Evolutionary conservation across 2,329 filamentous ascomycete species (phyloP), one percentile per base, ranked within the genome.

Genomic region (Cladophialophora immunda): DNA sequence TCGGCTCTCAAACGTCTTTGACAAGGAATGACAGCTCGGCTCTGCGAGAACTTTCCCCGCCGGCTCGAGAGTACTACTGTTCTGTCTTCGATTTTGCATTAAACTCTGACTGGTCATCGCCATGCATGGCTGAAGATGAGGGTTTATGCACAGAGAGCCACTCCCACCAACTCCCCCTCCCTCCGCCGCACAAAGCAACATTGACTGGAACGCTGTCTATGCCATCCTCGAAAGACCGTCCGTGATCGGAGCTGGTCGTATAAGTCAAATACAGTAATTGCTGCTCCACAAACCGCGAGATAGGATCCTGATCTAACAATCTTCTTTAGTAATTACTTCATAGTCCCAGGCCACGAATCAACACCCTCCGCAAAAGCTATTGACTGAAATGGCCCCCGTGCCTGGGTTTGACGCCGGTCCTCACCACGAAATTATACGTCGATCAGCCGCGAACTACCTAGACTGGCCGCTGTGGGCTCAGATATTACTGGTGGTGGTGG

Each of bases 401-500:
- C 29, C 6, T 13, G 36, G 6, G 27, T 8, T 13, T 15, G 7
- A 32, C 30, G 30, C 9, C 15, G 1, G 52, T 25, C 11, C 13
- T 45, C 45, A 45, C 13, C 30, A 60, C 38, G 17, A 50, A 8
- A 62, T 65, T 11, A 7, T 66, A 7, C 45, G 29, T 17, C 58
- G 62, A 34, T 62, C 58, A 27, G 50, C 53, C 8, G 54, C 34
- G 15, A 62, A 63, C 34, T 68, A 65, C 58, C 57, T 67, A 8
- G 52, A 62, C 8, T 71, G 66, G 64, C 69, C 69, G 2, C 30
- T 65, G 13, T 71, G 69, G 69, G 57, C 64, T 17, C 69, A 67
- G 53, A 66, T 71, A 30, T 41, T 71, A 36, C 34, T 71, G n/a
- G 32, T 65, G 8, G 60, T 71, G 9, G 25, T 62, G 34, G 52